Conservation (phyloP, 805 yeast species). For the Monosporozyma aquatica region DNA sequence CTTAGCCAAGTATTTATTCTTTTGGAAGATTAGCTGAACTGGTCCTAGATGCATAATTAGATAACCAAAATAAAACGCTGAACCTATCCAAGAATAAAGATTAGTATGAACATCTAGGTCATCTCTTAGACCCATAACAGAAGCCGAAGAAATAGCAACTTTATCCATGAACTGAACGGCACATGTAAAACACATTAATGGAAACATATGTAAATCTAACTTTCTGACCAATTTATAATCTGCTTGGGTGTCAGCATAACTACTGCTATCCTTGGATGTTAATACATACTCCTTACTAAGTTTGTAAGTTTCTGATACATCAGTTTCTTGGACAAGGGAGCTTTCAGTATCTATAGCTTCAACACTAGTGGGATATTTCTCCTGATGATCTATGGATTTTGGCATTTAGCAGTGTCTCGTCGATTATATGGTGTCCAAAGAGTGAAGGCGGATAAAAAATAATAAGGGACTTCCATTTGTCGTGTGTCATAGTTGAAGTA, state of each 20-base stretch:
- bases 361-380: no score
- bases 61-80: conserved; percentile 41
- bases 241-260: no score
- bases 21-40: conserved; percentile 11
- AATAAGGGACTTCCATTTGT: no score
- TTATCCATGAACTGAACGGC: conserved; percentile 55
- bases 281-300: neutral
- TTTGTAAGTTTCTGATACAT: no score
- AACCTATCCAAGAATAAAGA: conserved; percentile 46
- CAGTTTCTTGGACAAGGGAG: no score
- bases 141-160: conserved; percentile 40
- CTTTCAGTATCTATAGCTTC: no score
- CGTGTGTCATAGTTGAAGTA: no score
- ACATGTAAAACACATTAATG: conserved; percentile 41
- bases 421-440: no score
- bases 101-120: conserved; percentile 37
- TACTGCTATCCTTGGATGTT: neutral
- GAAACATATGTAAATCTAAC: conserved; percentile 42
- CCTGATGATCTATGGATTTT: no score
- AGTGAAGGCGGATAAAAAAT: no score
- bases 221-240: conserved; percentile 36
- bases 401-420: no score
- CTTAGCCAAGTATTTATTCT: neutral
- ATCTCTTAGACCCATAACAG: conserved; percentile 41
- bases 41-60: conserved; percentile 12